Evolutionary conservation across 1,284 basidiomycete species (phyloP), one percentile per base, ranked within the genome.

Genomic region (Microbotryum violaceum): DNA sequence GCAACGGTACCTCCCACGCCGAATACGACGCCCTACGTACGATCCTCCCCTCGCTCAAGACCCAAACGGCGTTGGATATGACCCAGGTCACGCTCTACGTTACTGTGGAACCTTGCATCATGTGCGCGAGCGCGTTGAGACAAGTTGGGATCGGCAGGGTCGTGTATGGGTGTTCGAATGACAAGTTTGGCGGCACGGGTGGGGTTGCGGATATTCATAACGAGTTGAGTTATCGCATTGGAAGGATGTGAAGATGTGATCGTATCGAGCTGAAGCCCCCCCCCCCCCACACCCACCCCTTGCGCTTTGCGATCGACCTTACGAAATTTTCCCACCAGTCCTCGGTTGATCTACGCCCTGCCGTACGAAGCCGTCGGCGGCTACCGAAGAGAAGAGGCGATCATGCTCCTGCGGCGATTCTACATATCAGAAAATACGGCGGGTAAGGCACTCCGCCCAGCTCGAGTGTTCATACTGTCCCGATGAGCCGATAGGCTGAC

Each of bases 61-160:
- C 31, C 57, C 51, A 27, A 58, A 61, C 29, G 49, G 49, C 9
- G 48, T 29, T 29, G 49, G 23, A 57, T 4, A 33, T 29, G 49
- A 51, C 27, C 25, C 31, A 29, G 16, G 93, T 91, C 25, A 90
- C 85, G 3, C 83, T 98, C 21, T 99, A 98, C 75, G 96, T 98
- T 58, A 98, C 96, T 0, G 93, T 99, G 57, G 96, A 99, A 77
- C 96, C 96, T 0, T 99, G 96, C 76, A 91, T 98, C 73, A 98
- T 99, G 96, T 99, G 96, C 70, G 91, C 92, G 6, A 90, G 89
- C 31, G 96, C 94, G 6, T 80, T 98, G 52, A 82, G 94, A 55
- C 94, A 98, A 76, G 78, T 94, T 63, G 93, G 94, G 8, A 92
- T 99, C 72, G 83, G 85, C 61, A 82, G 87, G 62, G 94, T 97